Percentiles rank a stretch among this genome's conserved stretches.
Evolutionary conservation across 371 early-diverging fungal genomes (phyloP).

Genomic region (Rhizopus microsporus): DNA sequence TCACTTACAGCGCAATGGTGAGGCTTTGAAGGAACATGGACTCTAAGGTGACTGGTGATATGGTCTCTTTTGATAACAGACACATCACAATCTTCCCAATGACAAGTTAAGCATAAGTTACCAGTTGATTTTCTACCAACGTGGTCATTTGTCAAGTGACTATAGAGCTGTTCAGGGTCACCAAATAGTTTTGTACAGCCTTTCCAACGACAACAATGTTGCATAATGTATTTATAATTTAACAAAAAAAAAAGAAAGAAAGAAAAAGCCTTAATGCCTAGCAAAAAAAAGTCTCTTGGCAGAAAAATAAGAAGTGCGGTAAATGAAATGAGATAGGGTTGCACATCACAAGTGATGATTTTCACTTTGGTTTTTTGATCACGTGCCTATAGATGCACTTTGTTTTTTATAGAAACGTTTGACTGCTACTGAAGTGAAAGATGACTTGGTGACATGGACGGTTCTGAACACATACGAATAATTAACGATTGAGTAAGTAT

Average conservation of each 20-base stretch:
- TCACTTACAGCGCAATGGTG: conserved; percentile 65
- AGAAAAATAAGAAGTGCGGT: too few species aligned
- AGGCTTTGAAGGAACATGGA: conserved; percentile 88
- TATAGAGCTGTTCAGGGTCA: conserved; percentile 80
- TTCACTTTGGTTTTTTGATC: too few species aligned
- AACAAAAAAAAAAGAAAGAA: background rate
- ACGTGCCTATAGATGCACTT: too few species aligned
- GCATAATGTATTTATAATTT: background rate
- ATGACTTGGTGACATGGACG: too few species aligned
- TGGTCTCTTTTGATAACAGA: conserved; percentile 86
- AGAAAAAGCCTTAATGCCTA: background rate
- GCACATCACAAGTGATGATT: too few species aligned
- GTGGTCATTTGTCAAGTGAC: conserved; percentile 82
- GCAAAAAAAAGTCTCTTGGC: too few species aligned
- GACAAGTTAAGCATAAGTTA: conserved; percentile 84
- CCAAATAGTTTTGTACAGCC: conserved; percentile 53
- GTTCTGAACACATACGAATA: too few species aligned
- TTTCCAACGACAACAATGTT: conserved; percentile 48
- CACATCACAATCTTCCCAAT: conserved; percentile 80
- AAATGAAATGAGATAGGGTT: too few species aligned
- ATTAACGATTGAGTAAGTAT: too few species aligned
- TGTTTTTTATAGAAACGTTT: too few species aligned
- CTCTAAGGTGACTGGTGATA: conserved; percentile 87
- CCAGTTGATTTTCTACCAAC: conserved; percentile 84
- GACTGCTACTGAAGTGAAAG: too few species aligned